Percentiles rank a stretch among this genome's conserved stretches.
Evolutionary conservation across 306 rosid genomes (phyloP).

Genomic region (Purshia tridentata): DNA sequence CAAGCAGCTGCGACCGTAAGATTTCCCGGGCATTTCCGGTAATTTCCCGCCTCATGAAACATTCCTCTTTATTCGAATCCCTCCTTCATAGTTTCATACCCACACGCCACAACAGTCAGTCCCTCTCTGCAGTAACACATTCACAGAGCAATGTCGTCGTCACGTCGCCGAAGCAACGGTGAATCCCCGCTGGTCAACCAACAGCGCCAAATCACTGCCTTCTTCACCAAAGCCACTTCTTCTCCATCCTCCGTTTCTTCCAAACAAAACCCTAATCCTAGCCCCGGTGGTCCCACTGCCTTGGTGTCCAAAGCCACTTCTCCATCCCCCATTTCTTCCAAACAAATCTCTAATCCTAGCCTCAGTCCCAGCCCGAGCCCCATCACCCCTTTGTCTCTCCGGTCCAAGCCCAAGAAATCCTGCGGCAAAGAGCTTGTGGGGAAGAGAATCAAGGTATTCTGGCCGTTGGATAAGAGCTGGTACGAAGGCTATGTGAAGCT

Average conservation of each 20-base stretch:
- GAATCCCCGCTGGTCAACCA: slow-evolving; percentile 72
- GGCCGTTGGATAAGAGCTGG: slow-evolving; percentile 84
- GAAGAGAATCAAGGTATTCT: slow-evolving; percentile 65
- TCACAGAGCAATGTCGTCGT: slow-evolving; percentile 46
- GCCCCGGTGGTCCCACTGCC: slow-evolving; percentile 39
- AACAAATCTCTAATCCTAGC: slow-evolving; percentile 16
- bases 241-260: slow-evolving; percentile 7
- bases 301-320: slow-evolving; percentile 65
- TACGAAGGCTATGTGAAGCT: slow-evolving; percentile 69
- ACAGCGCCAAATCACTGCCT: slow-evolving; percentile 84
- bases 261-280: background rate
- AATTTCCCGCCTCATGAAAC: slow-evolving; percentile 20
- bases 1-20: background rate
- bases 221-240: slow-evolving; percentile 66
- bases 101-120: background rate
- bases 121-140: background rate
- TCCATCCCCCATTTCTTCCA: slow-evolving; percentile 21
- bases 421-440: slow-evolving; percentile 56
- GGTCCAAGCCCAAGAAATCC: slow-evolving; percentile 39
- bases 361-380: slow-evolving; percentile 27
- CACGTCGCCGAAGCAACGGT: slow-evolving; percentile 70
- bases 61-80: background rate
- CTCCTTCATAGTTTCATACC: background rate
- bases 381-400: slow-evolving; percentile 61
- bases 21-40: background rate